phyloP scores from a whole-genome alignment of 257 asterid genomes.

The Ilex asprella region DNA sequence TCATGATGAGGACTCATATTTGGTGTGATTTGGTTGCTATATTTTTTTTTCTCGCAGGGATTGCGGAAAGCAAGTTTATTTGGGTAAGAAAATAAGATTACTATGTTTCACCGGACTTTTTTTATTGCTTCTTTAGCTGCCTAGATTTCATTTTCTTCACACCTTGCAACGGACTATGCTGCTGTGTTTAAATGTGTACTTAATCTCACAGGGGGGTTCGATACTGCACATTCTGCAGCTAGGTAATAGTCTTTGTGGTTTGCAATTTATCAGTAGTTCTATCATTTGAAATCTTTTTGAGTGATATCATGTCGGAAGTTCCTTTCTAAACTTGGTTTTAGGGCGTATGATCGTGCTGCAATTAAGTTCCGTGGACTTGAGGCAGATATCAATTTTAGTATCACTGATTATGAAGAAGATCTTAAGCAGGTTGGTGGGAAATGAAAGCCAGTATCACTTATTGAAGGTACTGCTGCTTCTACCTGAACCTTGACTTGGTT shows the following conservation, averaged over 20 bases:
- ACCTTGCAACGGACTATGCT: neutral
- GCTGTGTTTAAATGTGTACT: neutral
- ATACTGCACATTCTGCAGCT: constrained; percentile 97
- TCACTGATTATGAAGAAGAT: constrained; percentile 71
- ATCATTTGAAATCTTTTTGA: constrained; percentile 6
- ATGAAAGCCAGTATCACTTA: constrained; percentile 10
- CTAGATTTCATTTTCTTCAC: neutral
- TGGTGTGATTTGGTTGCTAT: no score
- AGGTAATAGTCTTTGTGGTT: constrained; percentile 39
- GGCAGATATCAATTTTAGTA: constrained; percentile 84
- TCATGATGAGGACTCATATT: no score
- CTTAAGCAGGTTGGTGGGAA: constrained; percentile 55
- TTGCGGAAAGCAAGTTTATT: constrained; percentile 89
- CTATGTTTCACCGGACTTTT: neutral
- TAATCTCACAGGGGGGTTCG: constrained; percentile 73
- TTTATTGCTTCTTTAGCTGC: neutral
- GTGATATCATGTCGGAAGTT: neutral
- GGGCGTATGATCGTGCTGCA: constrained; percentile 99
- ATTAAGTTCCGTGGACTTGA: constrained; percentile 86
- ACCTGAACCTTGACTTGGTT: constrained; percentile 1
- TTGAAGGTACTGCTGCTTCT: neutral
- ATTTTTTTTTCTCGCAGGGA: constrained; percentile 54
- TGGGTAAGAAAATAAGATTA: constrained; percentile 45
- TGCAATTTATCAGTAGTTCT: constrained; percentile 6
- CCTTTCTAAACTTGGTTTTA: constrained; percentile 20